A percentile compares a stretch with the other conserved stretches of the same genome.
Evolutionary conservation across 1,284 basidiomycete species (phyloP).

Genomic region (Trametes pubescens): DNA sequence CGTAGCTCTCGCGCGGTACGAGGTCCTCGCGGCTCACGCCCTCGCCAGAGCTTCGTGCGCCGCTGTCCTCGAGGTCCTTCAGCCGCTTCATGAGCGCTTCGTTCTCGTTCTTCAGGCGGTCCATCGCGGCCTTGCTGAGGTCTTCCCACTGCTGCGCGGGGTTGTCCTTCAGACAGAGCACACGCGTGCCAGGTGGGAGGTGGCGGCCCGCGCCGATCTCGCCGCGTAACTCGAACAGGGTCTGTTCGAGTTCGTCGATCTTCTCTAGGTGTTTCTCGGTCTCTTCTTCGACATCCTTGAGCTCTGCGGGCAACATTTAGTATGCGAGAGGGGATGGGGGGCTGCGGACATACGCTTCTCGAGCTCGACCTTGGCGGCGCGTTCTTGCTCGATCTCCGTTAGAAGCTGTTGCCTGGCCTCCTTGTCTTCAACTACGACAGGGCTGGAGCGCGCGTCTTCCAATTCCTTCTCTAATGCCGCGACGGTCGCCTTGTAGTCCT

Average conservation of each 20-base stretch:
- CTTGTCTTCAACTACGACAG: constrained; percentile 36
- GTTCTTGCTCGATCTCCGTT: constrained; percentile 52
- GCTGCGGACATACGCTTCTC: constrained; percentile 53
- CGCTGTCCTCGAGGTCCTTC: constrained; percentile 59
- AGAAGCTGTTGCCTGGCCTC: constrained; percentile 49
- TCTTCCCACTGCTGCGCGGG: constrained; percentile 80
- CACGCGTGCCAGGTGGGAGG: constrained; percentile 73
- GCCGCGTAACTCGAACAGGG: constrained; percentile 76
- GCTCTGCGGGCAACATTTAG: constrained; percentile 44
- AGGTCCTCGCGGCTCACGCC: constrained; percentile 46
- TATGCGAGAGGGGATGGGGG: neutral
- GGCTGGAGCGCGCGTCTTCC: constrained; percentile 49
- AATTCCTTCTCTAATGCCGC: constrained; percentile 53
- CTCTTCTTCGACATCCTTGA: constrained; percentile 50
- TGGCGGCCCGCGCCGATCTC: constrained; percentile 83
- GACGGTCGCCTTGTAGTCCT: constrained; percentile 61
- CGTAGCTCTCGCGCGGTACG: constrained; percentile 76
- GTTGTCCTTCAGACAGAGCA: constrained; percentile 77
- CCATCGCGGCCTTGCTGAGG: constrained; percentile 70
- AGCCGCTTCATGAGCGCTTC: constrained; percentile 68
- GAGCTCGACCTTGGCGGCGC: constrained; percentile 47
- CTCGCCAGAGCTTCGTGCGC: constrained; percentile 32
- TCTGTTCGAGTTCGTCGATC: constrained; percentile 73
- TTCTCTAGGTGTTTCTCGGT: constrained; percentile 53
- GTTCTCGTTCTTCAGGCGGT: constrained; percentile 79